These are phyloP conservation scores for Tylopilus cervinicoccineus DNA, from an alignment of 768 basidiomycete genomes.

Conservation along the genomic window DNA sequence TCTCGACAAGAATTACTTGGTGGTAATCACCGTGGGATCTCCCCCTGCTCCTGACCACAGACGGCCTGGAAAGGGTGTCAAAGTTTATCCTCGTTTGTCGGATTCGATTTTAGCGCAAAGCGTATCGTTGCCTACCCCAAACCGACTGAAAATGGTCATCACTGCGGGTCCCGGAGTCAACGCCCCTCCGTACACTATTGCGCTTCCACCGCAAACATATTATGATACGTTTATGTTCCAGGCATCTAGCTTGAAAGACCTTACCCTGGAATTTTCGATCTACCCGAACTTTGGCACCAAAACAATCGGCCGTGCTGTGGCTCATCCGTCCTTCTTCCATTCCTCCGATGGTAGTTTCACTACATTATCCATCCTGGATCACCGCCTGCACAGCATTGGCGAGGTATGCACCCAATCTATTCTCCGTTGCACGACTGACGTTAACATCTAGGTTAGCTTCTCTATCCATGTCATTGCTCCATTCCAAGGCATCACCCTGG, in stretches of 20 bases:
- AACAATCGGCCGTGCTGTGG: slow-evolving; percentile 90
- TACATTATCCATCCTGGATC: slow-evolving; percentile 84
- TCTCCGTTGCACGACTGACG: slow-evolving; percentile 2
- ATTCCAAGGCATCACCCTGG: slow-evolving; percentile 88
- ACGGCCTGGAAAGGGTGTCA: slow-evolving; percentile 47
- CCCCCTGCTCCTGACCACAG: slow-evolving; percentile 35
- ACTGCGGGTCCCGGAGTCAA: slow-evolving; percentile 81
- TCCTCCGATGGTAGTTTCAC: slow-evolving; percentile 50
- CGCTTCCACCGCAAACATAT: slow-evolving; percentile 73
- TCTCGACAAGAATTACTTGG: slow-evolving; percentile 79
- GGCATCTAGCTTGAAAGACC: slow-evolving; percentile 62
- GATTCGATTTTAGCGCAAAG: slow-evolving; percentile 65
- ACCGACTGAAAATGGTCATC: slow-evolving; percentile 90
- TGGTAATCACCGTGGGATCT: slow-evolving; percentile 80
- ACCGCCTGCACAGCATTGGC: slow-evolving; percentile 89
- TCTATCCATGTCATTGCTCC: slow-evolving; percentile 83
- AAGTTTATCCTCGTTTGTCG: slow-evolving; percentile 70
- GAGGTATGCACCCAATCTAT: slow-evolving; percentile 50
- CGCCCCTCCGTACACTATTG: slow-evolving; percentile 86
- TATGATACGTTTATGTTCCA: slow-evolving; percentile 84
- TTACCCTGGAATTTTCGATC: slow-evolving; percentile 88
- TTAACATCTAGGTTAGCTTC: slow-evolving; percentile 66
- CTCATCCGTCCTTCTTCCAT: slow-evolving; percentile 69
- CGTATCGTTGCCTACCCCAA: slow-evolving; percentile 64
- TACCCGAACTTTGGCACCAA: slow-evolving; percentile 98